Conservation (phyloP, 2,329 filamentous ascomycete genomes). For the Pleoardoris graminearum region DNA sequence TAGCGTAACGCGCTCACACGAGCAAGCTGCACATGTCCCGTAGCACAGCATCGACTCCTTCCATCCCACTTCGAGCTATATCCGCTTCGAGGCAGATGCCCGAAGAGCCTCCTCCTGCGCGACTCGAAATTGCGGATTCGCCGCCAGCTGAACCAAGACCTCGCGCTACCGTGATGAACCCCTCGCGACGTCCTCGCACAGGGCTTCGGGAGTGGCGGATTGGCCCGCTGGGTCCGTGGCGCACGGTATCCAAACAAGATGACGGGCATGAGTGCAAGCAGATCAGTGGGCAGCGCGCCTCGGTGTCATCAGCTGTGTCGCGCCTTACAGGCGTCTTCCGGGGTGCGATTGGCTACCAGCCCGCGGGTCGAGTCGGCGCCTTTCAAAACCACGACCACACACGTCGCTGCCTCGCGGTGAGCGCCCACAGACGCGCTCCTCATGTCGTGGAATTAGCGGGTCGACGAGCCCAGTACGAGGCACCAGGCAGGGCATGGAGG, state of each 20-base stretch:
- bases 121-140: not conserved
- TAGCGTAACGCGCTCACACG: conserved; percentile 12
- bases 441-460: conserved; percentile 13
- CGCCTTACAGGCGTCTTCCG: conserved; percentile 12
- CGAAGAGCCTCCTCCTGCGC: conserved; percentile 14
- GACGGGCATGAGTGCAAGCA: conserved; percentile 25
- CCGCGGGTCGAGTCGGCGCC: conserved; percentile 26
- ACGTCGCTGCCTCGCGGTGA: conserved; percentile 26
- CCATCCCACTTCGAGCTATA: not conserved
- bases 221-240: conserved; percentile 19
- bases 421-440: not conserved
- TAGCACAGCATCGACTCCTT: not conserved
- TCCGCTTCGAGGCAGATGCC: not conserved
- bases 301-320: conserved; percentile 15
- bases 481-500: not conserved
- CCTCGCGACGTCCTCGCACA: conserved; percentile 10
- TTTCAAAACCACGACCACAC: conserved; percentile 32
- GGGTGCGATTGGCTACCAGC: conserved; percentile 27
- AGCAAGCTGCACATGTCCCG: conserved; percentile 1
- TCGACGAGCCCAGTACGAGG: conserved; percentile 11
- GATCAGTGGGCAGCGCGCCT: conserved; percentile 22
- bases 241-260: conserved; percentile 29
- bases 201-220: conserved; percentile 24
- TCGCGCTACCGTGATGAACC: not conserved
- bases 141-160: conserved; percentile 19